Evolutionary conservation across 2,329 filamentous ascomycete genomes (phyloP).

Genomic region (Alternaria ventricosa): DNA sequence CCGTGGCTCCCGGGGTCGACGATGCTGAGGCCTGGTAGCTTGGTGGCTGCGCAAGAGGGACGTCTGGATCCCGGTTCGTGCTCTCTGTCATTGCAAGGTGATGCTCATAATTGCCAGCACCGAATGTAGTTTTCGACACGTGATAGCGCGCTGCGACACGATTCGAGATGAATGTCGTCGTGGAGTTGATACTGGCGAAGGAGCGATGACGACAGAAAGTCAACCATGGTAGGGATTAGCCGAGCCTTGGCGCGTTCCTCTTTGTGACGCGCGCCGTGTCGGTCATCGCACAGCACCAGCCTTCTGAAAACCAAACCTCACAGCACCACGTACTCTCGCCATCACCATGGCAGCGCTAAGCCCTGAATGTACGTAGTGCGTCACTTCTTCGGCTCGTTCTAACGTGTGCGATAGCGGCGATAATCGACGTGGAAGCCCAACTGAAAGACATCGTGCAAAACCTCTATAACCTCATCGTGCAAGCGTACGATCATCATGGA

Average conservation of each 20-base stretch:
- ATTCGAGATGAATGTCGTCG: slow-evolving; percentile 14
- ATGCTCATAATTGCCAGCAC: slow-evolving; percentile 23
- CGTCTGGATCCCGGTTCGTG: slow-evolving; percentile 26
- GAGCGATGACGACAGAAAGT: slow-evolving; percentile 25
- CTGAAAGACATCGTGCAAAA: slow-evolving; percentile 68
- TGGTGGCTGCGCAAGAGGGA: slow-evolving; percentile 31
- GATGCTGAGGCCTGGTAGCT: slow-evolving; percentile 23
- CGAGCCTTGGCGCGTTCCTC: slow-evolving; percentile 24
- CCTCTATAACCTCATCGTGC: slow-evolving; percentile 65
- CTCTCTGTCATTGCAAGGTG: slow-evolving; percentile 37
- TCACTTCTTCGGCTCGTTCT: background rate
- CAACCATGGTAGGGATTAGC: slow-evolving; percentile 14
- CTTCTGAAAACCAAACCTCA: background rate
- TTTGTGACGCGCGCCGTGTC: background rate
- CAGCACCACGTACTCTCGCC: background rate
- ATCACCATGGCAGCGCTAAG: slow-evolving; percentile 14
- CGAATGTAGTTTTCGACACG: slow-evolving; percentile 4
- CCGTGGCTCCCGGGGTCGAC: slow-evolving; percentile 13
- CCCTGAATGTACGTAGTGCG: slow-evolving; percentile 6
- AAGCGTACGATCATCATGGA: slow-evolving; percentile 66
- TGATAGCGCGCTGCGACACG: slow-evolving; percentile 17
- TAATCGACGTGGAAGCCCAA: slow-evolving; percentile 53
- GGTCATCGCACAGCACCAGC: background rate
- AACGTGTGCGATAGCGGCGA: slow-evolving; percentile 13
- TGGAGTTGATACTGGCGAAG: slow-evolving; percentile 9